Base-by-base conservation (phyloP, 2,329 filamentous ascomycete species). In the Penicillium sp. region DNA sequence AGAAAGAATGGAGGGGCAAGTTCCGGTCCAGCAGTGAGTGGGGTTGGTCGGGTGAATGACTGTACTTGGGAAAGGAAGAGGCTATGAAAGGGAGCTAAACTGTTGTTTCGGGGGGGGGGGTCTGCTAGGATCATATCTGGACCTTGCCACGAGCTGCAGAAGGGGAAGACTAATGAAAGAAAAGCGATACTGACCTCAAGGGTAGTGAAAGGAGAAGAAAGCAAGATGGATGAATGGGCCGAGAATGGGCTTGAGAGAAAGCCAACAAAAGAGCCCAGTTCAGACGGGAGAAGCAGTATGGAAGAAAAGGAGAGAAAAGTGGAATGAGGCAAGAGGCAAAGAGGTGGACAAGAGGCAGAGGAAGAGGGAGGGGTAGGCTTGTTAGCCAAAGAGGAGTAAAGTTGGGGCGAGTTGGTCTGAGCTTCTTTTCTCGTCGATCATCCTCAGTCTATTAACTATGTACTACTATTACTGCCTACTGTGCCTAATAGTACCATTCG, bases 361-460 rank as follows among this genome's bases (percentile, higher is more conserved):
- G 55, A 50, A 59, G 38, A 44, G 45, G 60, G 54, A 55, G 53
- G 53, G 53, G 53, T 55, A 55, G 30, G 2, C 1, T 3, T 33
- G 30, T 9, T 33, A 33, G 53, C 53, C 50, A 47, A 59, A 56
- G 65, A 63, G 58, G 56, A 65, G 66, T 66, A 64, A 65, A 67
- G 62, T 61, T 58, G 64, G 62, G 60, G 60, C 59, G 56, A 26
- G 53, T 56, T 68, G 67, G 66, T 67, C 66, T 68, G 65, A 68
- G 66, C 66, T 68, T 66, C 64, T 40, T 62, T 40, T 62, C n/a
- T 54, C 38, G 66, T 67, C 65, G 64, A 68, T 66, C 65, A 61
- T 65, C 51, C 51, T 40, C 38, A 28, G 26, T 28, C 15, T 45
- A 45, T 13, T 26, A 26, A 5, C 3, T 28, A 28, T 28, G 12